A percentile compares a stretch with the other conserved stretches of the same genome.
Conservation (phyloP, 139 green algal species). For the Tetradesmus lagerheimii region DNA sequence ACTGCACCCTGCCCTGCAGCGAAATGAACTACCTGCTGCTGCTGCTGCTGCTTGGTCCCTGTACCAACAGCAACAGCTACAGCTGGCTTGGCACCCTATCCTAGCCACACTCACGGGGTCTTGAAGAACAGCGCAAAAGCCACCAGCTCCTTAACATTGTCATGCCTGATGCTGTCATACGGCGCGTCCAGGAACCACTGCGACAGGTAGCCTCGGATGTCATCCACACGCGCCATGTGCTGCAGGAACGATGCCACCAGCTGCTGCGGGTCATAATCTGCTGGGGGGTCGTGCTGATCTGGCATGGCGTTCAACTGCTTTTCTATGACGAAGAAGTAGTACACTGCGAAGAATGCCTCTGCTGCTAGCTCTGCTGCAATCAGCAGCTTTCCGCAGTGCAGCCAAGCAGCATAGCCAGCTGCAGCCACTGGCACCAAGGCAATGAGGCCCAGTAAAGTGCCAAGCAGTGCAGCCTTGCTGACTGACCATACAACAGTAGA, state of each 20-base stretch:
- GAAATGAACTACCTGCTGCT: background rate
- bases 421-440: background rate
- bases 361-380: background rate
- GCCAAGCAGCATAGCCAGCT: background rate
- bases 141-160: constrained; percentile 29
- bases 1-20: background rate
- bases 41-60: background rate
- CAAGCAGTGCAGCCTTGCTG: background rate
- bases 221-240: constrained; percentile 25
- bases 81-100: background rate
- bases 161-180: background rate
- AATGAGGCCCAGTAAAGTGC: background rate
- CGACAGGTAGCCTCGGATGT: constrained; percentile 9
- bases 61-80: background rate
- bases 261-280: background rate
- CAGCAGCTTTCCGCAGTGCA: background rate
- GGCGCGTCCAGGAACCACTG: constrained; percentile 37
- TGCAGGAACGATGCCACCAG: background rate
- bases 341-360: constrained; percentile 7
- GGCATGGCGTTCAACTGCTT: background rate
- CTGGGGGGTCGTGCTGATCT: constrained; percentile 22
- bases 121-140: constrained; percentile 13
- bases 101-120: constrained; percentile 18
- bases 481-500: background rate
- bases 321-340: constrained; percentile 19